Evolutionary conservation across 1,284 basidiomycete species (phyloP).

Genomic region (Inonotus hispidus): DNA sequence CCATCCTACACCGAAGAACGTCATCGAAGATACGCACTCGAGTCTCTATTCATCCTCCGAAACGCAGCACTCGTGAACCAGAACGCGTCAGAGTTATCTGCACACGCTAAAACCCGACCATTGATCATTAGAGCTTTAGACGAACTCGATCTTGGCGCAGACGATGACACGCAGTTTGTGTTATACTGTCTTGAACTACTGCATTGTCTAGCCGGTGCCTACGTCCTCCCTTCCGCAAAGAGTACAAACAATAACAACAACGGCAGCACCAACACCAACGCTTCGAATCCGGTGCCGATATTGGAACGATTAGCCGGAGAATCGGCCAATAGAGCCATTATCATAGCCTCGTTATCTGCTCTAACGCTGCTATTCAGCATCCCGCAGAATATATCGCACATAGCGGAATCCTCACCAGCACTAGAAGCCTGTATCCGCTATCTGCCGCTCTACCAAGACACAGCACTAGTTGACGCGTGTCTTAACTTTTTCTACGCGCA

Average conservation of each 20-base stretch:
- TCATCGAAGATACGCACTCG: slow-evolving; percentile 61
- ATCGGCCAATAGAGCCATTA: slow-evolving; percentile 66
- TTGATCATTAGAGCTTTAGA: slow-evolving; percentile 52
- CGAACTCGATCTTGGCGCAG: slow-evolving; percentile 44
- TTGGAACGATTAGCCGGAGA: slow-evolving; percentile 48
- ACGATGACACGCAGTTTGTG: slow-evolving; percentile 63
- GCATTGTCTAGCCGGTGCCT: slow-evolving; percentile 41
- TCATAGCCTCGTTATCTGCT: slow-evolving; percentile 56
- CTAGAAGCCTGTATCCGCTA: slow-evolving; percentile 60
- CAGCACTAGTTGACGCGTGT: slow-evolving; percentile 58
- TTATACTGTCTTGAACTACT: slow-evolving; percentile 65
- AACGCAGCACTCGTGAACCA: slow-evolving; percentile 65
- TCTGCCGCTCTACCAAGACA: slow-evolving; percentile 70
- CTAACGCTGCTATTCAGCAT: slow-evolving; percentile 59
- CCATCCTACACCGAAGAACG: slow-evolving; percentile 42
- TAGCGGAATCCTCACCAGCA: slow-evolving; percentile 49
- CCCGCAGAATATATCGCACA: slow-evolving; percentile 49
- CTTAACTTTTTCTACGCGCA: slow-evolving; percentile 75
- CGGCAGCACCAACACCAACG: slow-evolving; percentile 25
- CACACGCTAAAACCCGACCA: slow-evolving; percentile 51
- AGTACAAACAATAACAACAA: slow-evolving; percentile 10
- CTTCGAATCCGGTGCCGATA: slow-evolving; percentile 40
- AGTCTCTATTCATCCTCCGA: slow-evolving; percentile 71
- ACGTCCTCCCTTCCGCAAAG: slow-evolving; percentile 34
- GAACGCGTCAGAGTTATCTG: slow-evolving; percentile 57